phyloP scores from a whole-genome alignment of 1,139 yeast species.

The Zygosaccharomyces pseudobailii region DNA sequence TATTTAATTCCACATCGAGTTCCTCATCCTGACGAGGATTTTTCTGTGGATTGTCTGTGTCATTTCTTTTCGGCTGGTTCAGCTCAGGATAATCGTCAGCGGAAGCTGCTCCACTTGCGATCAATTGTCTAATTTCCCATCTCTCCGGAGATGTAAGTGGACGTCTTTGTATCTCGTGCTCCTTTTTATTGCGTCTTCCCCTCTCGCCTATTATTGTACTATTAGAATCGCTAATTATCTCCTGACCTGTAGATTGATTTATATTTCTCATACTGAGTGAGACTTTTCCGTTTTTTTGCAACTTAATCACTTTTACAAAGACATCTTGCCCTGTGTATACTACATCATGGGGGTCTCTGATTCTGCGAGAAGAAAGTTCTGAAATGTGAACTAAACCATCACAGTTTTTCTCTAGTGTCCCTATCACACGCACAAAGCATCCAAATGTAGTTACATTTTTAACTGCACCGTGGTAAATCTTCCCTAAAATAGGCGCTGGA shows the following conservation, averaged over 20 bases:
- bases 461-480: constrained; percentile 58
- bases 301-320: constrained; percentile 52
- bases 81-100: constrained; percentile 71
- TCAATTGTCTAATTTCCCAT: constrained; percentile 83
- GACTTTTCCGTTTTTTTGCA: constrained; percentile 48
- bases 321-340: constrained; percentile 57
- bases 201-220: constrained; percentile 19
- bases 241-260: constrained; percentile 65
- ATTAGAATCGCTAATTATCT: constrained; percentile 19
- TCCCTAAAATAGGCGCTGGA: constrained; percentile 38
- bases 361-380: constrained; percentile 49
- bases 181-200: constrained; percentile 26
- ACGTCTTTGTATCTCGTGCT: constrained; percentile 37
- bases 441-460: constrained; percentile 64
- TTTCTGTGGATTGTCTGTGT: constrained; percentile 24
- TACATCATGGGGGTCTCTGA: constrained; percentile 56
- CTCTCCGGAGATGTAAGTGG: constrained; percentile 73
- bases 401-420: constrained; percentile 34
- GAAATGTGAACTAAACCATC: constrained; percentile 80
- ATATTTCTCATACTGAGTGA: constrained; percentile 69
- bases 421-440: constrained; percentile 59
- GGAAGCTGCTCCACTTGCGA: constrained; percentile 71
- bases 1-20: constrained; percentile 68
- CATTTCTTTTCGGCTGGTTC: constrained; percentile 34
- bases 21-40: constrained; percentile 47